Evolutionary conservation across 2,329 filamentous ascomycete species (phyloP), one percentile per base, ranked within the genome.

Genomic region (Metarhizium anisopliae): DNA sequence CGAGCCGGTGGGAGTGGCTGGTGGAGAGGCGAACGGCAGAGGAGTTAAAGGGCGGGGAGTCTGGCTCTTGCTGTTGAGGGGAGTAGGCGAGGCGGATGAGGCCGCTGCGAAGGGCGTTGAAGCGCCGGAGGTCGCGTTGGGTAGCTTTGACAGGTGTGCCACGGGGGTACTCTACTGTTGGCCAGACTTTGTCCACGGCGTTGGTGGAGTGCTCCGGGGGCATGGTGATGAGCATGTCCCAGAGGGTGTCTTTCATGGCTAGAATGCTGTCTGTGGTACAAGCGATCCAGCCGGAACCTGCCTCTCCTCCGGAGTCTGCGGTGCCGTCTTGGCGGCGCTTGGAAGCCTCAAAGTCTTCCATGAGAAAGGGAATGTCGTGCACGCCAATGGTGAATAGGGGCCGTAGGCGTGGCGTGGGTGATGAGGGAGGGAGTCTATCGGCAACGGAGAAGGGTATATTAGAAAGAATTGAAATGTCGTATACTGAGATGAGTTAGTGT

Each of bases 251-350:
- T 73, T 97, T 97, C 70, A 90, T 87, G 50, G 84, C 85, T 14
- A 99, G 79, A 57, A 99, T 94, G 66, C 89, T 93, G 72, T 99
- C 94, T 2, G 93, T 97, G 3, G 93, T 96, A 70, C 92, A 96
- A 13, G 93, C 94, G 57, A 96, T 86, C 91, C 92, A 99, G 43
- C 91, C 89, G 14, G 79, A 73, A 36, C 78, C 78, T 29, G 72
- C 67, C 47, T 82, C 77, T 29, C 77, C 78, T 40, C 72, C 70
- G 16, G 70, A 65, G 11, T 69, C 67, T 47, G 67, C 67, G 50
- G 71, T 68, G 47, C 72, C 68, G 47, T 63, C 65, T 38, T 69
- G 66, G 7, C 61, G 59, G n/a, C 67, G 69, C 66, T 73, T 75
- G 51, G 70, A 71, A 2, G 74, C 72, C 29, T 77, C 73, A n/a